These are phyloP conservation scores for Suhomyces kilbournensis DNA, from an alignment of 805 yeast genomes.

Conservation along the genomic window DNA sequence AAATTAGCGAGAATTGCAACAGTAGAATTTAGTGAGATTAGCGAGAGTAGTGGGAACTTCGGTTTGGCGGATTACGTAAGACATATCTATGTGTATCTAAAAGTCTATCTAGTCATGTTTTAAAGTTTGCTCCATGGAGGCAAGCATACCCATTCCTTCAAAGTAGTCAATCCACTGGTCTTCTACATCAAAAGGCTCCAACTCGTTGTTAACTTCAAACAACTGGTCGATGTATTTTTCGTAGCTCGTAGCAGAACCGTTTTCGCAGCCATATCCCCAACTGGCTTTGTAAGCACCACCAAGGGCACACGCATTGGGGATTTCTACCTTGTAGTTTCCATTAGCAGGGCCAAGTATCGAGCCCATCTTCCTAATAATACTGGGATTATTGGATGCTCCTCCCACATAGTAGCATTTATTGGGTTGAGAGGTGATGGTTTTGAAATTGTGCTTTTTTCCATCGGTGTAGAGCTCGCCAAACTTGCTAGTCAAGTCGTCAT, in stretches of 20 bases:
- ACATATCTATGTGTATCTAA: background rate
- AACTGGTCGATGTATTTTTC: conserved; percentile 33
- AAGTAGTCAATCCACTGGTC: conserved; percentile 49
- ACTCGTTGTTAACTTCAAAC: conserved; percentile 48
- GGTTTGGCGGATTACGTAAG: background rate
- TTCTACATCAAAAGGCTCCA: conserved; percentile 39
- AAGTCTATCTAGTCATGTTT: conserved; percentile 3
- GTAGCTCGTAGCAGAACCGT: conserved; percentile 34
- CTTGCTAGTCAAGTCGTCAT: conserved; percentile 23
- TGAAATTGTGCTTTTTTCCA: conserved; percentile 43
- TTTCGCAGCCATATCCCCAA: conserved; percentile 55
- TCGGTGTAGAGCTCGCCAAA: conserved; percentile 49
- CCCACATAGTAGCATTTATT: conserved; percentile 78
- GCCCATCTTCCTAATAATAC: conserved; percentile 68
- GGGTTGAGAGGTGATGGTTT: conserved; percentile 55
- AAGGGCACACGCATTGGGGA: conserved; percentile 86
- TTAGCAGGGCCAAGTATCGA: conserved; percentile 62
- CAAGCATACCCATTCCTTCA: conserved; percentile 51
- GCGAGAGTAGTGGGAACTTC: background rate
- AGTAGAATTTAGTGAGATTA: no score
- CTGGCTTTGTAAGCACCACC: conserved; percentile 88
- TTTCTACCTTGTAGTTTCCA: conserved; percentile 69
- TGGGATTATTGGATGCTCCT: conserved; percentile 72
- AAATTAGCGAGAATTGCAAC: no score
- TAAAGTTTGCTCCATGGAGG: conserved; percentile 39